phyloP scores from a whole-genome alignment of 805 yeast genomes.

The Saturnispora kantuleensis region DNA sequence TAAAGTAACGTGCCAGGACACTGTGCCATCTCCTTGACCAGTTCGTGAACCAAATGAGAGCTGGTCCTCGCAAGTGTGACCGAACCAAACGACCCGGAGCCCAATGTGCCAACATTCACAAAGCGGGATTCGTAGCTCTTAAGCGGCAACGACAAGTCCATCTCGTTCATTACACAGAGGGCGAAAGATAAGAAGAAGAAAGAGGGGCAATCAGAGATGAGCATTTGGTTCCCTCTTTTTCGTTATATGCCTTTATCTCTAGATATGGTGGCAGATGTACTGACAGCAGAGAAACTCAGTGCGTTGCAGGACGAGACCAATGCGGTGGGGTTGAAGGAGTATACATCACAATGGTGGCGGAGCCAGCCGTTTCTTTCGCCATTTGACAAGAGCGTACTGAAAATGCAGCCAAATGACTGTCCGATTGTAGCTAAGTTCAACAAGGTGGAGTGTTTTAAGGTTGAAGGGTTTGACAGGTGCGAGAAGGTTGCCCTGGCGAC shows the following conservation, averaged over 20 bases:
- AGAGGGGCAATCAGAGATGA: too few species aligned
- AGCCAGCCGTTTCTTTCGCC: not conserved
- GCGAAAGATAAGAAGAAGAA: not conserved
- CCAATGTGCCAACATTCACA: constrained; percentile 43
- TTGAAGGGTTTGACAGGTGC: constrained; percentile 17
- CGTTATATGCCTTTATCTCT: not conserved
- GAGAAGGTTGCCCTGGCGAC: constrained; percentile 32
- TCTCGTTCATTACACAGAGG: not conserved
- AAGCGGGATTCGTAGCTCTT: constrained; percentile 35
- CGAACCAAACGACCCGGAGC: constrained; percentile 69
- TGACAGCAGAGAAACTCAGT: not conserved
- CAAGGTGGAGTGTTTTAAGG: constrained; percentile 30
- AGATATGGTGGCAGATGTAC: not conserved
- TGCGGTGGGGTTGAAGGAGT: not conserved
- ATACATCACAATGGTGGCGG: not conserved
- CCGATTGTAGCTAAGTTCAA: constrained; percentile 42
- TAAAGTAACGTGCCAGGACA: constrained; percentile 43
- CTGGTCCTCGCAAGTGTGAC: constrained; percentile 54
- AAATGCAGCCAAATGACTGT: constrained; percentile 44
- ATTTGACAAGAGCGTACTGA: constrained; percentile 34
- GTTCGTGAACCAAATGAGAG: constrained; percentile 10
- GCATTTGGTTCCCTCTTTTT: not conserved
- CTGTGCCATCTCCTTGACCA: constrained; percentile 16
- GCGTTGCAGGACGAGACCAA: constrained; percentile 12
- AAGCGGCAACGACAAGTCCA: constrained; percentile 26